A percentile compares a stretch with the other conserved stretches of the same genome.
These are phyloP conservation scores for Aspergillus pseudoterreus DNA, from an alignment of 2,329 filamentous ascomycete species.

Conservation along the genomic window DNA sequence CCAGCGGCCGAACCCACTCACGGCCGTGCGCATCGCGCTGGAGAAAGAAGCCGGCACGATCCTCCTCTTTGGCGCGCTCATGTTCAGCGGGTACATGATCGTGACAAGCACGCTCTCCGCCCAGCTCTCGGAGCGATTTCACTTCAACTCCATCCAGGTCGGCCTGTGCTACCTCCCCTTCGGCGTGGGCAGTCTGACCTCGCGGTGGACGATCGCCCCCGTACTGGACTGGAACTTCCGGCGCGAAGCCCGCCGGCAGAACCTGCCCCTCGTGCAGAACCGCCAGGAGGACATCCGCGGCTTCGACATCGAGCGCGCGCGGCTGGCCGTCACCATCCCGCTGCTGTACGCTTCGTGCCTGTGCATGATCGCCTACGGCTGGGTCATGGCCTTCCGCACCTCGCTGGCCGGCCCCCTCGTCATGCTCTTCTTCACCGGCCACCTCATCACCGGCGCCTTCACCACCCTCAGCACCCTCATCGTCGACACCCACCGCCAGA, in stretches of 20 bases:
- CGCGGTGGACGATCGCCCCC: conserved; percentile 21
- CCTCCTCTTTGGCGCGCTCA: conserved; percentile 30
- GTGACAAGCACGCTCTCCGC: conserved; percentile 43
- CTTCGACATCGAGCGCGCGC: conserved; percentile 49
- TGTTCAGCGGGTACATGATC: conserved; percentile 46
- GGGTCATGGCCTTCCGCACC: conserved; percentile 33
- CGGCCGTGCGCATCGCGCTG: conserved; percentile 27
- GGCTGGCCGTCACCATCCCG: conserved; percentile 31
- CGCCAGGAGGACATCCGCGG: conserved; percentile 51
- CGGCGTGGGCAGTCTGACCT: conserved; percentile 23
- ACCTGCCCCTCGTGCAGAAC: conserved; percentile 37
- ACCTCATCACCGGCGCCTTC: conserved; percentile 32
- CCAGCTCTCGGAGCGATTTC: conserved; percentile 29
- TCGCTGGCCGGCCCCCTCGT: conserved; percentile 31
- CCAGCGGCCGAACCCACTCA: conserved; percentile 16
- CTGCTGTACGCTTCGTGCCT: conserved; percentile 23
- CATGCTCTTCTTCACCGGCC: conserved; percentile 29
- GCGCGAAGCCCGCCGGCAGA: conserved; percentile 51
- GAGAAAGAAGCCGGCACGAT: conserved; percentile 32
- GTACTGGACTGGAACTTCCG: conserved; percentile 69
- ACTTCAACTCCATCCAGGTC: conserved; percentile 20
- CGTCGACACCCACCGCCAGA: conserved; percentile 33
- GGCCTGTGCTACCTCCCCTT: conserved; percentile 22
- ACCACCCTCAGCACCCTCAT: conserved; percentile 44
- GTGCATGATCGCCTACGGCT: conserved; percentile 34